A percentile compares a stretch with the other conserved stretches of the same genome.
phyloP scores from a whole-genome alignment of 805 yeast genomes.

The Lachancea kluyveri region DNA sequence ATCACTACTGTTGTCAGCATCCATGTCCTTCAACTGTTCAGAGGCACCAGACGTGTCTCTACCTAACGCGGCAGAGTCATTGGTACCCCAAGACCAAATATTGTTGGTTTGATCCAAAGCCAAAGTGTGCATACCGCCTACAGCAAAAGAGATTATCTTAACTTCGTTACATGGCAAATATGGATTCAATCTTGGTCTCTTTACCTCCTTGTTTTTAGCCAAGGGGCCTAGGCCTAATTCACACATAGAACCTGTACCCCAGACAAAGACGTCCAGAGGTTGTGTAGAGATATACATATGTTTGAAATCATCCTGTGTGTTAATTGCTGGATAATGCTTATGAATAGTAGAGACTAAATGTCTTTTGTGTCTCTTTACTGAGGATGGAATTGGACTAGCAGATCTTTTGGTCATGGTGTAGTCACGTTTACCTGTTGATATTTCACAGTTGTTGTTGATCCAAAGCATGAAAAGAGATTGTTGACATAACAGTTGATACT shows the following conservation, averaged over 20 bases:
- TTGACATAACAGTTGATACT: no score
- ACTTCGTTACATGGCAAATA: constrained; percentile 53
- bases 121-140: constrained; percentile 92
- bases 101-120: constrained; percentile 71
- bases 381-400: constrained; percentile 10
- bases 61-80: constrained; percentile 88
- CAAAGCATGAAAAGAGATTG: no score
- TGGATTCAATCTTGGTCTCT: constrained; percentile 91
- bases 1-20: constrained; percentile 49
- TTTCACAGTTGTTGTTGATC: no score
- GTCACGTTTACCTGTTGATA: no score
- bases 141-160: constrained; percentile 80
- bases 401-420: constrained; percentile 27
- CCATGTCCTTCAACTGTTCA: constrained; percentile 64
- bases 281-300: constrained; percentile 28
- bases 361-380: constrained; percentile 8
- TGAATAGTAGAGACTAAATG: constrained; percentile 10
- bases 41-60: constrained; percentile 67
- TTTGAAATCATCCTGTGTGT: constrained; percentile 31
- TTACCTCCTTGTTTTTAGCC: constrained; percentile 88
- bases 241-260: constrained; percentile 98
- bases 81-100: constrained; percentile 98
- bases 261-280: constrained; percentile 74
- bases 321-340: constrained; percentile 17
- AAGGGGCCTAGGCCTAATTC: constrained; percentile 95